A percentile compares a stretch with the other conserved stretches of the same genome.
Evolutionary conservation across 345 rosid species (phyloP).

Genomic region (Camelina neglecta): DNA sequence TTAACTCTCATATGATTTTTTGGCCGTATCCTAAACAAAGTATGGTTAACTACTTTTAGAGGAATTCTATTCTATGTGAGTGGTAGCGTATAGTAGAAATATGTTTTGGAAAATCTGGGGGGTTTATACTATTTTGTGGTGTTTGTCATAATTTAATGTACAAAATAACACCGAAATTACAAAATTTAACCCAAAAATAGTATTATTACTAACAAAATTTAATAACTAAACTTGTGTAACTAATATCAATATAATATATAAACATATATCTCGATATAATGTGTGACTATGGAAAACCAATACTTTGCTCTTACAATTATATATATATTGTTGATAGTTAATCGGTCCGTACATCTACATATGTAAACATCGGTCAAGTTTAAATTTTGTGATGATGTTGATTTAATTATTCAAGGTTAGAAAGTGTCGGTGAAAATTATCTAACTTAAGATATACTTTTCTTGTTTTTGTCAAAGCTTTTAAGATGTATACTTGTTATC

Average conservation of each 20-base stretch:
- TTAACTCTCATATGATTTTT: background rate
- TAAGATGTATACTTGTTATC: conserved; percentile 27
- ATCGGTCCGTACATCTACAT: conserved; percentile 17
- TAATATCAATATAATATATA: background rate
- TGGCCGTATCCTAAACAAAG: background rate
- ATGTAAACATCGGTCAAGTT: conserved; percentile 26
- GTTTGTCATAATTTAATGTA: background rate
- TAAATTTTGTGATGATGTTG: conserved; percentile 31
- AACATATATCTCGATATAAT: conserved; percentile 4
- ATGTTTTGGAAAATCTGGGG: background rate
- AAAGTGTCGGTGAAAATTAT: conserved; percentile 37
- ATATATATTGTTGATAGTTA: conserved; percentile 13
- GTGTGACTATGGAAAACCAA: conserved; percentile 11
- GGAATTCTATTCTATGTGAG: background rate
- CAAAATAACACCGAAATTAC: background rate
- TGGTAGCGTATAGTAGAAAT: background rate
- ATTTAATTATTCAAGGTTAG: conserved; percentile 19
- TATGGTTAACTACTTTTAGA: background rate
- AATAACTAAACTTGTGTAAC: background rate
- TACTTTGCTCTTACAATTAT: background rate
- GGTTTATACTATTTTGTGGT: background rate
- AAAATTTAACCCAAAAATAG: background rate
- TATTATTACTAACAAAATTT: background rate
- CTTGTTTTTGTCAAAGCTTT: background rate
- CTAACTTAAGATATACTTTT: background rate